Evolutionary conservation across 2,329 filamentous ascomycete genomes (phyloP).

Genomic region (Leptosphaerulina australis): DNA sequence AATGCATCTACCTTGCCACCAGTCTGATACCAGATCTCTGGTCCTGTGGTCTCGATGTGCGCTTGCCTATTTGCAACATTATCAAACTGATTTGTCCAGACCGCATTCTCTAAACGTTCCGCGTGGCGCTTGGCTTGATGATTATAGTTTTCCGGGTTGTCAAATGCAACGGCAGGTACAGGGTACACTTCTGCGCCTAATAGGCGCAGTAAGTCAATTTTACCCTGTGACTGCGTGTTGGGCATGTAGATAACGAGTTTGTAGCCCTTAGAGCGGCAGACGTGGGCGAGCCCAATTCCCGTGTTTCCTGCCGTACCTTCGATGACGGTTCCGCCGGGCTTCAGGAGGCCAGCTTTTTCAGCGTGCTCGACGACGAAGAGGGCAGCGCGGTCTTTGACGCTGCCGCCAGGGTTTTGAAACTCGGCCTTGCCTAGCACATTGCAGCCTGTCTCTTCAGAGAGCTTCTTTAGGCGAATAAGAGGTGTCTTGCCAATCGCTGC

Average conservation of each 20-base stretch:
- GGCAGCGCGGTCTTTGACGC: conserved; percentile 94
- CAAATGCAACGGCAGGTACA: conserved; percentile 92
- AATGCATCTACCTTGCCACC: conserved; percentile 86
- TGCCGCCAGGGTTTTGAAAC: conserved; percentile 97
- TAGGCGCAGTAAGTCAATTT: conserved; percentile 89
- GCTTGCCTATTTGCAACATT: conserved; percentile 92
- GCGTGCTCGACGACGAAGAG: conserved; percentile 93
- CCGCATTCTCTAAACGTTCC: conserved; percentile 82
- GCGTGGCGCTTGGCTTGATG: conserved; percentile 92
- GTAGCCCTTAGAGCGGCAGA: conserved; percentile 91
- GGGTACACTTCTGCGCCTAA: conserved; percentile 95
- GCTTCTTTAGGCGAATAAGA: conserved; percentile 83
- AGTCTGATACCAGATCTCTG: conserved; percentile 97
- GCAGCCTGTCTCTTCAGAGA: conserved; percentile 91
- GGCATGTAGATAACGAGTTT: conserved; percentile 99
- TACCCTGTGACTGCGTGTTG: conserved; percentile 96
- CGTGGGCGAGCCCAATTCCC: conserved; percentile 95
- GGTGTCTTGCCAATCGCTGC: conserved; percentile 96
- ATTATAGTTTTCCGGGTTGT: conserved; percentile 97
- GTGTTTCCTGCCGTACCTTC: conserved; percentile 98
- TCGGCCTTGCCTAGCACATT: conserved; percentile 95
- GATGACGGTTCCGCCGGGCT: conserved; percentile 88
- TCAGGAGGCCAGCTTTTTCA: conserved; percentile 82
- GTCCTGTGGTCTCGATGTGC: conserved; percentile 95
- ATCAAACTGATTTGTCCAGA: conserved; percentile 99